Base-by-base conservation (phyloP, 148 eudicot genomes). In the Amaranthus hypochondriacus region DNA sequence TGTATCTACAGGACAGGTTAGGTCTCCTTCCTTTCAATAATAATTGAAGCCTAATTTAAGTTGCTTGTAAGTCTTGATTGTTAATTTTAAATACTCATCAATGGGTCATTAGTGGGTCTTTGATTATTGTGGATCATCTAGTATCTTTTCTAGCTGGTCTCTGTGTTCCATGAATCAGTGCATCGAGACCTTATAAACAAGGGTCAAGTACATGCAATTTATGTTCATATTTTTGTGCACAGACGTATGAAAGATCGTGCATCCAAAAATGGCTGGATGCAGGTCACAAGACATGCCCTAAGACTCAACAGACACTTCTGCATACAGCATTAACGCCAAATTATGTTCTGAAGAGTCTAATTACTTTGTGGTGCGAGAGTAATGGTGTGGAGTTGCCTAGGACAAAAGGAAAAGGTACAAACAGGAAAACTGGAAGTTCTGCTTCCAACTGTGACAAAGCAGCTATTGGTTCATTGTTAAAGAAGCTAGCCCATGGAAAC, bases 221-320 rank as follows among this genome's bases (percentile, higher is more conserved):
- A 39, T 18, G 21, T 21, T 52, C 5, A 43, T 43, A 15, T n/a
- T 58, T 66, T 61, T 28, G 39, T 65, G n/a, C 80, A 70, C 84
- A 93, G 97, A 93, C 98, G 12, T 93, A 89, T 59, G 98, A 93
- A 71, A 79, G 97, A 61, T 83, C 95, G 6, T 86, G 91, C 82
- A 93, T 93, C 66, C 92, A 93, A 52, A 93, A 93, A 85, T 91
- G 98, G 98, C 84, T 93, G 5, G 92, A 89, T 62, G 89, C 92
- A 1, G 97, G 97, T 48, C 92, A 91, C 77, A 93, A 85, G 79
- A 89, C 95, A 47, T 93, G 98, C 72, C 98, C 97, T 13, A 93
- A 91, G 85, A 88, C 95, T 47, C 92, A 89, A 71, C 98, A 93
- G 66, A 88, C 90, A 5, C 87, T 93, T 0, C 15, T 83, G 51